Evolutionary conservation across 2,329 filamentous ascomycete genomes (phyloP), one percentile per base, ranked within the genome.

Genomic region (Teratosphaeria viscida): DNA sequence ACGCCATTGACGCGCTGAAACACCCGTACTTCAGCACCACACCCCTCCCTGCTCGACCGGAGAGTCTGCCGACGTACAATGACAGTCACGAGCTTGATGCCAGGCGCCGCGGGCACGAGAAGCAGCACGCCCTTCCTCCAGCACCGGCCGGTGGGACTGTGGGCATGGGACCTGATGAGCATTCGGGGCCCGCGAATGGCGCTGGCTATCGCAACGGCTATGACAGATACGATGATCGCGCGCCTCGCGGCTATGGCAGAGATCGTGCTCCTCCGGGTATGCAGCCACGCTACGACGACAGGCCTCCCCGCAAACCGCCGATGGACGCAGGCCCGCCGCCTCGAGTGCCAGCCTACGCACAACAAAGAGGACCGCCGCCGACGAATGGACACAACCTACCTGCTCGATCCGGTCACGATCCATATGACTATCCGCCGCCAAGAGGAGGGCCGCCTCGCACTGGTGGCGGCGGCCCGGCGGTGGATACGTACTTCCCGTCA

Each of bases 71-170:
- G 2, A 82, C 79, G 16, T 97, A 96, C 69, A 90, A 95, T 71
- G 92, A 96, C 68, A 96, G 91, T 53, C 94, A 99, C 74, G 94
- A 99, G 74, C 79, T 97, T n/a, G 94, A 99, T 72, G 60, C 70
- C 6, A 84, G 92, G 56, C 85, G 91, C 72, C 95, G 92, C 74
- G 92, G 91, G 67, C 87, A 95, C 65, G 88, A 91, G 60, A 87
- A 94, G 68, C 90, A 90, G 70, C 88, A 88, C 26, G 88, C 86
- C 26, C 81, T 92, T 11, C 92, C 92, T 3, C 92, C 94, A 12
- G 94, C 92, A 0, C 94, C 94, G 0, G 91, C 92, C 66, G 92
- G 92, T 12, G 92, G 90, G 3, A 91, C 90, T 1, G 91, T 96
- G 2, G 92, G 92, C 14, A 85, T 90, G 68, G 83, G 81, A 11